Evolutionary conservation across 139 green algal species (phyloP), one percentile per base, ranked within the genome.

Genomic region (Chlamydomonas sphaeroides): DNA sequence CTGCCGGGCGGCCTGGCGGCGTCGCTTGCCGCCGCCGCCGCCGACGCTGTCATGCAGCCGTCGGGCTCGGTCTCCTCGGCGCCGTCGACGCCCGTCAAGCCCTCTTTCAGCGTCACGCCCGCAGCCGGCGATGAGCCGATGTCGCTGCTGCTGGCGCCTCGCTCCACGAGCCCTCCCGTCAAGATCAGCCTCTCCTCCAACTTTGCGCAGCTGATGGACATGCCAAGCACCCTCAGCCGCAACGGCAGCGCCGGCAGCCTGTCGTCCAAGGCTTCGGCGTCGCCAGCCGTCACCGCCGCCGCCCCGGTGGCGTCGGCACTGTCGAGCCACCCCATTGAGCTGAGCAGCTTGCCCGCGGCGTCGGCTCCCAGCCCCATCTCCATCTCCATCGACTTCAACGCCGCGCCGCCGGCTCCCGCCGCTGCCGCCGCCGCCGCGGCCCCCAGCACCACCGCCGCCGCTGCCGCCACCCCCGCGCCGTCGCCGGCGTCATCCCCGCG

Each of bases 161-260:
- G 73, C 10, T 33, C 59, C 39, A 33, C 33, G 39, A 80, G 73
- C 59, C 73, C 73, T 39, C 39, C 73, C 28, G 28, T 80, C 39
- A 80, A 80, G 57, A 59, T 80, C 41, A 80, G 73, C 59, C 73
- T 80, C 59, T 68, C 51, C 59, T 48, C 59, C 18, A 71, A 38
- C 61, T 62, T 62, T n/a, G 56, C 59, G 14, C 53, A 26, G 38
- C 73, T 80, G 3, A 70, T 80, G 73, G 73, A 80, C 18, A 59
- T 80, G 73, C 61, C 73, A 1, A 39, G 26, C 65, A 33, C 38
- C 11, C 3, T 14, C 51, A 53, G 25, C 51, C 25, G 28, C 26
- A 48, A 48, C 45, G 30, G 39, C 69, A 33, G 8, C 49, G 38
- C 20, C 33, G 30, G 25, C 48, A 42, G n/a, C 56, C 56, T 62